Evolutionary conservation across 805 yeast species (phyloP), one percentile per base, ranked within the genome.

Genomic region (Diddensiella santjacobensis): DNA sequence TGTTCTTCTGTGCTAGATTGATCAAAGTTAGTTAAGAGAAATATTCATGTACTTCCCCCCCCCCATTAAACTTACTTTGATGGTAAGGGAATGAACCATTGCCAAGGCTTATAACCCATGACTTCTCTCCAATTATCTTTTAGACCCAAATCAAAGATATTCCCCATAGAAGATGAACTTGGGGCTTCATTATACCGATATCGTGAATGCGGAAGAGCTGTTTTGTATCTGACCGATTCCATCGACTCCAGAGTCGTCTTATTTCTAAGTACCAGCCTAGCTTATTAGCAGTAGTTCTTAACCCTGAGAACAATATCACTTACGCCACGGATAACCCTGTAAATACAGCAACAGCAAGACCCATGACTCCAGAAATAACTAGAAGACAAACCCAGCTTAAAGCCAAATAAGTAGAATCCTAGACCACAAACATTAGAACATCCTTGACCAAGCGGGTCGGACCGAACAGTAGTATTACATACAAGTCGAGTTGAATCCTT

Each of bases 241-340:
- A 71, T 57, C 4, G 81, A 70, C 66, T 93, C 99, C 22, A 91
- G 74, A 0, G 98, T 91, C 3, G 97, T 90, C 51, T 71, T 68
- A 67, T 91, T 91, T 8, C 63, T 66, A 18, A 80, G 52, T 5
- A 87, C 64, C 57, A 87, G 77, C 57, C 43, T 40, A 13, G n/a
- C 15, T 29, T 45, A n/a, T n/a, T n/a, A n/a, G n/a, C n/a, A n/a
- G n/a, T n/a, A n/a, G n/a, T n/a, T n/a, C n/a, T n/a, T n/a, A n/a
- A n/a, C n/a, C n/a, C n/a, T n/a, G n/a, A n/a, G n/a, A n/a, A n/a
- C n/a, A n/a, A n/a, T n/a, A n/a, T 13, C 17, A 37, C 58, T 22
- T 44, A 55, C 51, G 62, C 67, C n/a, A 59, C 50, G 2, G 64
- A 59, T 54, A 84, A 82, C 1, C 67, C 71, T 0, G 78, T 63